phyloP scores from a whole-genome alignment of 2,329 filamentous ascomycete species.

The Diplodia corticola region DNA sequence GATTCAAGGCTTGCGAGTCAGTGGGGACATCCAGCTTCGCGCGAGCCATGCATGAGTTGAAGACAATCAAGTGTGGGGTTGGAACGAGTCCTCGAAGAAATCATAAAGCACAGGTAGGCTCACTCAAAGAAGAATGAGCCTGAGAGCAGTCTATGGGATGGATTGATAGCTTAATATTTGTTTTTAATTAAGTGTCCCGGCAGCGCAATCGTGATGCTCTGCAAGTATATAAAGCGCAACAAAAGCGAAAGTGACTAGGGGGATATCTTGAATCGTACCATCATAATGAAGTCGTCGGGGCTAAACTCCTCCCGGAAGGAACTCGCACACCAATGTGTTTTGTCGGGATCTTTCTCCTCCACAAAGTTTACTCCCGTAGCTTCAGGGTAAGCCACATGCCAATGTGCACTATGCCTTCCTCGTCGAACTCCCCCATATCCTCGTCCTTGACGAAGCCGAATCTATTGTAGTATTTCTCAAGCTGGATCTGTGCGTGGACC shows the following conservation, averaged over 20 bases:
- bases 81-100: background rate
- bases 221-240: background rate
- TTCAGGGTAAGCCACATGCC: constrained; percentile 71
- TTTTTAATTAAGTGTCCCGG: background rate
- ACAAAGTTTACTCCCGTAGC: constrained; percentile 27
- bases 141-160: background rate
- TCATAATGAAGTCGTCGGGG: background rate
- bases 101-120: background rate
- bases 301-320: background rate
- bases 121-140: background rate
- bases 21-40: background rate
- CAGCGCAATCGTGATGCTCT: background rate
- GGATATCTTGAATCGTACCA: background rate
- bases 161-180: background rate
- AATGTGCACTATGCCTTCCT: constrained; percentile 44
- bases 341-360: background rate
- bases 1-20: constrained; percentile 4
- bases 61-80: background rate
- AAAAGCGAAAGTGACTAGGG: constrained; percentile 4
- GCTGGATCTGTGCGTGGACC: constrained; percentile 73
- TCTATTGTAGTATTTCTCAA: constrained; percentile 65
- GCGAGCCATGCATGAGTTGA: background rate
- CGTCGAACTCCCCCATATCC: constrained; percentile 22
- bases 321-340: background rate
- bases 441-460: constrained; percentile 62